Conservation (phyloP, 805 yeast genomes). For the Wickerhamomyces tratensis region DNA sequence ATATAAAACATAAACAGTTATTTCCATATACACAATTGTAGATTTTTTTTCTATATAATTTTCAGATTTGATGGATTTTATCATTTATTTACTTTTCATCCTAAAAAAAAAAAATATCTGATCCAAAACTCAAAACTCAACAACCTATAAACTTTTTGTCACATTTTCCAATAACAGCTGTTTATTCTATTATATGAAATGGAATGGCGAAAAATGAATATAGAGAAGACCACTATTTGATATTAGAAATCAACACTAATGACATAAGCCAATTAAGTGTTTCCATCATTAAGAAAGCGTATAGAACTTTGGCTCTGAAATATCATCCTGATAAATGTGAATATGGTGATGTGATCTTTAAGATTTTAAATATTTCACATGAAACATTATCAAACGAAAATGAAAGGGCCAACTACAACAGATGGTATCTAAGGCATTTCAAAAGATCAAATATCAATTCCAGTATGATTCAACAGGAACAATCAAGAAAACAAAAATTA, state of each 20-base stretch:
- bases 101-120: no score
- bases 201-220: no score
- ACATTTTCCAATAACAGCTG: no score
- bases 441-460: constrained; percentile 2
- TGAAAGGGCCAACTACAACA: constrained; percentile 3
- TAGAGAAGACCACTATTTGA: constrained; percentile 44
- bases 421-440: constrained; percentile 9
- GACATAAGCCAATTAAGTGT: constrained; percentile 38
- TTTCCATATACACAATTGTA: no score
- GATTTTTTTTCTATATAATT: no score
- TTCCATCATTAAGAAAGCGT: constrained; percentile 53
- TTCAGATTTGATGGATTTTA: no score
- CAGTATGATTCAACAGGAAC: constrained; percentile 1
- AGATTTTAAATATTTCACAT: constrained; percentile 8
- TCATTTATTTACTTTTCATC: no score
- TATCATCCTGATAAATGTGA: constrained; percentile 77
- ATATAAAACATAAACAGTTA: no score
- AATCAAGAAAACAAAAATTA: neutral
- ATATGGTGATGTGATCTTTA: constrained; percentile 10
- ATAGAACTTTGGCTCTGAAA: constrained; percentile 55
- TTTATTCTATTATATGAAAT: no score
- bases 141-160: no score
- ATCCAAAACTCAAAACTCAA: no score
- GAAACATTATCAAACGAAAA: constrained; percentile 5
- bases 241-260: constrained; percentile 41